Conservation (phyloP, 306 rosid genomes). For the Cercis canadensis region DNA sequence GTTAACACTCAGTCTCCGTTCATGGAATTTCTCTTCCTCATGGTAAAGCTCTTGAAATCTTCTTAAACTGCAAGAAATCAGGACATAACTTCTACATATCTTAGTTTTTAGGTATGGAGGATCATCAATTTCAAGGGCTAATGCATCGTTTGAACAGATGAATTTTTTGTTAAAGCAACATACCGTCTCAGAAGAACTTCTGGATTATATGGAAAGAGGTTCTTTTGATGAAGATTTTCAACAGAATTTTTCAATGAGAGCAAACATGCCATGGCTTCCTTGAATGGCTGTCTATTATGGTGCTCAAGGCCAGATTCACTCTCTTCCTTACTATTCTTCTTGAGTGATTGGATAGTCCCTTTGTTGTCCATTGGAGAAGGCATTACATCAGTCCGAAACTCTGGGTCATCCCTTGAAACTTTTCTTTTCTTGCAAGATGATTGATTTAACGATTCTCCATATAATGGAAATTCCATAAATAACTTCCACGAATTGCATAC, state of each 20-base stretch:
- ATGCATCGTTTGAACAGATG: constrained; percentile 13
- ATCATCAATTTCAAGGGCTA: constrained; percentile 4
- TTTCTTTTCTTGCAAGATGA: constrained; percentile 73
- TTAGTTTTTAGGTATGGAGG: not conserved
- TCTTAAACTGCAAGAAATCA: constrained; percentile 58
- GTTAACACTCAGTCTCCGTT: constrained; percentile 23
- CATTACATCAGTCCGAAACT: constrained; percentile 32
- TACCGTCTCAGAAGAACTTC: constrained; percentile 72
- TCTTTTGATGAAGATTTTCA: constrained; percentile 75
- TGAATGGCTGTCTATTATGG: constrained; percentile 39
- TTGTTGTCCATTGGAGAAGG: constrained; percentile 34
- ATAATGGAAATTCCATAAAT: constrained; percentile 59
- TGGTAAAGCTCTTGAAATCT: constrained; percentile 65
- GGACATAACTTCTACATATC: constrained; percentile 5
- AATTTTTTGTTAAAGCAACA: constrained; percentile 30
- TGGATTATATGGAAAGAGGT: constrained; percentile 85
- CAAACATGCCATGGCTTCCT: constrained; percentile 71
- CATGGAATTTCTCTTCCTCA: constrained; percentile 32
- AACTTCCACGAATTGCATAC: constrained; percentile 65
- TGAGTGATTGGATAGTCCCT: constrained; percentile 25
- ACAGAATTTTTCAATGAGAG: constrained; percentile 71
- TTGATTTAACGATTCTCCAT: constrained; percentile 42
- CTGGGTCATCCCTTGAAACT: constrained; percentile 35
- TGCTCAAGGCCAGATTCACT: constrained; percentile 38
- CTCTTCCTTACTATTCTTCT: constrained; percentile 40